phyloP scores from a whole-genome alignment of 2,329 filamentous ascomycete species.

The Sporothrix variecibatus region DNA sequence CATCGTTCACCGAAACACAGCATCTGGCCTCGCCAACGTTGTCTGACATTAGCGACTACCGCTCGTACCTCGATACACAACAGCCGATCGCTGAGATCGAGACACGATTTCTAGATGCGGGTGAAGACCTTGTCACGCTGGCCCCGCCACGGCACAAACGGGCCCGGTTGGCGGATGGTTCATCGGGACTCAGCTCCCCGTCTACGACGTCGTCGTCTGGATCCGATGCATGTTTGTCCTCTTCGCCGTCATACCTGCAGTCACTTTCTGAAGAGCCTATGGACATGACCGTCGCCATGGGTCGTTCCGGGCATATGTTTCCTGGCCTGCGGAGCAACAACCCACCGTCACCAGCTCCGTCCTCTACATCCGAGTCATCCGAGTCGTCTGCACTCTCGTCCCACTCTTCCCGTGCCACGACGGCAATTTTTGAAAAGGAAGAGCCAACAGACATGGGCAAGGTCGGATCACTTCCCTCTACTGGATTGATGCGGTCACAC shows the following conservation, averaged over 20 bases:
- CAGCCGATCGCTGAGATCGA: conserved; percentile 60
- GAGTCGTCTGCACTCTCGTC: background rate
- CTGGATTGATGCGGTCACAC: background rate
- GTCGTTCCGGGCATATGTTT: conserved; percentile 23
- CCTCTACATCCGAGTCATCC: conserved; percentile 14
- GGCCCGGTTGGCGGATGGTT: background rate
- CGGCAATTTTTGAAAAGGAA: conserved; percentile 18
- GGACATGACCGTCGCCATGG: conserved; percentile 32
- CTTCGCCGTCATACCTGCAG: background rate
- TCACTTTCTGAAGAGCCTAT: background rate
- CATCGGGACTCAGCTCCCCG: background rate
- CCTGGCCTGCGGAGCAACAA: background rate
- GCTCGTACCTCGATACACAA: conserved; percentile 53
- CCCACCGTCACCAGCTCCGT: conserved; percentile 18
- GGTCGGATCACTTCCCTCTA: background rate
- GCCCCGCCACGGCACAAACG: conserved; percentile 23
- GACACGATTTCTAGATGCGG: conserved; percentile 58
- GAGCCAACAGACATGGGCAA: background rate
- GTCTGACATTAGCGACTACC: conserved; percentile 51
- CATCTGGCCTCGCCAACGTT: conserved; percentile 50
- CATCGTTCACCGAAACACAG: conserved; percentile 58
- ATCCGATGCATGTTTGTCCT: background rate
- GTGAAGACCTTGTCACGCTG: conserved; percentile 56
- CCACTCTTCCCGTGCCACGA: conserved; percentile 3
- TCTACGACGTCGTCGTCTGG: conserved; percentile 2